Base-by-base conservation (phyloP, 768 basidiomycete species). In the Tylopilus sp. region DNA sequence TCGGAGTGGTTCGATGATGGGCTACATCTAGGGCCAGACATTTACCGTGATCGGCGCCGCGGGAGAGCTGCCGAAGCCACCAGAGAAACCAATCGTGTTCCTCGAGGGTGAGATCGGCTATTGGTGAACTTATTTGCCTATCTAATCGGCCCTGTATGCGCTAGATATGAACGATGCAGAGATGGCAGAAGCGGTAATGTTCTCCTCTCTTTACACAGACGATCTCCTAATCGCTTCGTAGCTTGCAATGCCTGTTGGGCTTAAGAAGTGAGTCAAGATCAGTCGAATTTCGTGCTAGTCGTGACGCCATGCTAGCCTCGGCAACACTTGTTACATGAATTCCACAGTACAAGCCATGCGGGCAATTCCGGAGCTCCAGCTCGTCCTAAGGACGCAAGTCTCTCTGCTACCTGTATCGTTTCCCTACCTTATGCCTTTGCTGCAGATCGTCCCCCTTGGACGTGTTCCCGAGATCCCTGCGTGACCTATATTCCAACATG, bases 281-380 rank as follows among this genome's bases (percentile, higher is more conserved):
- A 2, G 16, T 36, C 37, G 0, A 1, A 14, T 8, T 29, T 16
- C 22, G 48, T 25, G 26, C 22, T 10, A 30, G 25, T 42, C 11
- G 36, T 45, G 52, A 58, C 45, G 4, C 36, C 36, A 22, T 16
- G 16, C 45, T 17, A 84, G 82, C 63, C 74, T 95, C 33, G 94
- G 96, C 31, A 98, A 98, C 66, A 98, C 95, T 0, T 98, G 96
- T 64, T 99, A 99, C 73, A 92, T 98, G 87, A 98, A 96, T 66
- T 85, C 97, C 1, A 92, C 91, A 2, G 76, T 98, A 2, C 97
- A 99, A 74, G 86, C 89, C n/a, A 79, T 99, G 56, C 88, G 92
- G 22, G 85, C 90, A 4, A 87, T 99, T 45, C 94, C 95, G 3
- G 93, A 97, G 61, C 79, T 99, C 6, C 86, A 89, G 63, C 67